Conservation (phyloP, 306 rosid species). For the Delonix regia region DNA sequence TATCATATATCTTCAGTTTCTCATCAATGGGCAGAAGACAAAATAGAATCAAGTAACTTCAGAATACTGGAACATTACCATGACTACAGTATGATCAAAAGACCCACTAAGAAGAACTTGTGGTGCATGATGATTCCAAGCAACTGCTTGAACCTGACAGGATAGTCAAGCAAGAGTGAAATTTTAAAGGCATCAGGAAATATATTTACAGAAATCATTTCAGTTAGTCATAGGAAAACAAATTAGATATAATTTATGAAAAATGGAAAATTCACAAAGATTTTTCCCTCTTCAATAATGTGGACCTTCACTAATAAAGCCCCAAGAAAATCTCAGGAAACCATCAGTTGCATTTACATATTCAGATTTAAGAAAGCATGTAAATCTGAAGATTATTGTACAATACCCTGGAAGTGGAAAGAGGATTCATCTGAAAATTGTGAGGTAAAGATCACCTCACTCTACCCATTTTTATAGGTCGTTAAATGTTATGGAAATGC, state of each 20-base stretch:
- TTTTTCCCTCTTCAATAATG: neutral
- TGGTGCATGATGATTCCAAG: constrained; percentile 77
- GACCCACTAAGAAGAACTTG: constrained; percentile 93
- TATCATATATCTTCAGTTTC: too few species aligned
- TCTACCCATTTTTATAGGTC: neutral
- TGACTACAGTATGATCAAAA: constrained; percentile 77
- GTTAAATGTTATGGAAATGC: neutral
- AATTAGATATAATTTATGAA: neutral
- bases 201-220: neutral
- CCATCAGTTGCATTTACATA: neutral
- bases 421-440: neutral
- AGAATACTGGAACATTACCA: constrained; percentile 60
- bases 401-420: neutral
- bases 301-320: constrained; percentile 11
- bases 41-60: neutral
- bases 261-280: neutral
- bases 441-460: neutral
- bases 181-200: constrained; percentile 32
- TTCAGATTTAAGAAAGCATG: neutral
- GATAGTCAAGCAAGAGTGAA: constrained; percentile 30
- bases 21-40: neutral
- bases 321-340: constrained; percentile 5
- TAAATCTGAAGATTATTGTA: neutral
- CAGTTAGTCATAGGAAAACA: neutral
- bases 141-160: constrained; percentile 89